These are phyloP conservation scores for Gnomoniopsis smithogilvyi DNA, from an alignment of 2,329 filamentous ascomycete genomes.

Conservation along the genomic window DNA sequence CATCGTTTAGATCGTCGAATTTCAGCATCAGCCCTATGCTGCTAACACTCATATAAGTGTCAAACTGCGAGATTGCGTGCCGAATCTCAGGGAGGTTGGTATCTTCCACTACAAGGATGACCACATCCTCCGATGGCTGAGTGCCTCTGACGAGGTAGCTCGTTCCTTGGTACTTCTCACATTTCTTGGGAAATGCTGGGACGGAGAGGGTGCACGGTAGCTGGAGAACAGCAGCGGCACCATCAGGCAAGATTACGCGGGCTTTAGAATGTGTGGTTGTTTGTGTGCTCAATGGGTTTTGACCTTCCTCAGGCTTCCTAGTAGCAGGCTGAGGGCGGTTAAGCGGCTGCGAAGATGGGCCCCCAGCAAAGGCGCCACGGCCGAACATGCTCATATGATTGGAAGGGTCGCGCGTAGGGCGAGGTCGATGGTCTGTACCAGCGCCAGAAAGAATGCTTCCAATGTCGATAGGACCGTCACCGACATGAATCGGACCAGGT, in stretches of 20 bases:
- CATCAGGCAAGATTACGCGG: background rate
- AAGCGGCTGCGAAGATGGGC: background rate
- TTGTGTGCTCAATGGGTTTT: background rate
- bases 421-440: background rate
- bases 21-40: constrained; percentile 7
- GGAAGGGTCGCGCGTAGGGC: too few relatives aligned
- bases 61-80: background rate
- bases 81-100: background rate
- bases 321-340: background rate
- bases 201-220: background rate
- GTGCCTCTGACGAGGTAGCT: constrained; percentile 3
- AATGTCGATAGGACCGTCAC: constrained; percentile 6
- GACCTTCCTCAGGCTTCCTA: background rate
- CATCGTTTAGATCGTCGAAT: background rate
- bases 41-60: background rate
- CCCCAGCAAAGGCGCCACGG: background rate
- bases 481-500: background rate
- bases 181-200: background rate
- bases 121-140: background rate
- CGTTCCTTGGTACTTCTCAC: background rate
- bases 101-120: constrained; percentile 7
- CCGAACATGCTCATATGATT: too few relatives aligned
- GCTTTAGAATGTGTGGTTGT: too few relatives aligned
- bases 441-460: background rate
- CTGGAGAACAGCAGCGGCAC: background rate